phyloP scores from a whole-genome alignment of 768 basidiomycete genomes.

The Collybia nuda region DNA sequence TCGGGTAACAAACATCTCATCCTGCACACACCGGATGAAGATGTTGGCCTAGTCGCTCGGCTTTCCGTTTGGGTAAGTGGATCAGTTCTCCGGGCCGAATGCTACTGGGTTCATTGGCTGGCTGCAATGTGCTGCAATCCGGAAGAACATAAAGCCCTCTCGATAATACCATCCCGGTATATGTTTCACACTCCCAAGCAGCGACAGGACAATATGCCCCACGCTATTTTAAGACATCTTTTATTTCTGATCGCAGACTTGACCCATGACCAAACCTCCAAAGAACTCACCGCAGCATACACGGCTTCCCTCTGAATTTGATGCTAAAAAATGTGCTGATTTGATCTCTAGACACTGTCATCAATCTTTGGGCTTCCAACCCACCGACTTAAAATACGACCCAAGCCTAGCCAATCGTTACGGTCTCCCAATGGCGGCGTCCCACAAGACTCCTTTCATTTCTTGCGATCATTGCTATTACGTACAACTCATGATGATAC shows the following conservation, averaged over 20 bases:
- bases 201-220: no score
- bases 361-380: conserved; percentile 58
- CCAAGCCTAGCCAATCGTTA: conserved; percentile 12
- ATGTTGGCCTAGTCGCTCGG: conserved; percentile 57
- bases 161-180: no score
- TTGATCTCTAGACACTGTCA: conserved; percentile 48
- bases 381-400: conserved; percentile 54
- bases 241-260: no score
- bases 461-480: conserved; percentile 21
- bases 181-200: no score
- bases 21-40: conserved; percentile 64
- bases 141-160: no score
- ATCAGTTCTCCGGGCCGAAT: background rate
- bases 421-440: background rate
- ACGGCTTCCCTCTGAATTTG: background rate
- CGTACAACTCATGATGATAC: conserved; percentile 5
- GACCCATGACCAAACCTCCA: no score
- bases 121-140: no score
- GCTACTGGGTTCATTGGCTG: no score
- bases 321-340: conserved; percentile 14
- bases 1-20: conserved; percentile 64
- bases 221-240: no score
- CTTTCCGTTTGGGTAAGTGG: conserved; percentile 56
- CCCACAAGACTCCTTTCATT: conserved; percentile 11
- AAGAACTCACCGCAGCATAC: no score